Evolutionary conservation across 768 basidiomycete species (phyloP).

Genomic region (Zangia roseola): DNA sequence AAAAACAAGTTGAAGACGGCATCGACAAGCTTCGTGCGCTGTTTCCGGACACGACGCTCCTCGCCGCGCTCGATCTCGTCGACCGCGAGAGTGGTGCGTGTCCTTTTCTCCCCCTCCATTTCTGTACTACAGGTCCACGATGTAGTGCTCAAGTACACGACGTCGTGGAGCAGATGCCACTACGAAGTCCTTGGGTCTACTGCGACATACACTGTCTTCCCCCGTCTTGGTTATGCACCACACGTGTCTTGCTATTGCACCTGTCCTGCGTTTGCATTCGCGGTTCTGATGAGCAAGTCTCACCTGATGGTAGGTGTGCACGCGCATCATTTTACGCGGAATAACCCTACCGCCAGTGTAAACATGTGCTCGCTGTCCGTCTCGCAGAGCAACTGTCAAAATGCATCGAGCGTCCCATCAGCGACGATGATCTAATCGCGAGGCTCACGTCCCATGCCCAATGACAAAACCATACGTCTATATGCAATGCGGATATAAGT

Average conservation of each 20-base stretch:
- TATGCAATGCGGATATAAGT: constrained; percentile 7
- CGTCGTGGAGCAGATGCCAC: constrained; percentile 55
- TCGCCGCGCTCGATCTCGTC: constrained; percentile 76
- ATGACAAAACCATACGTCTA: constrained; percentile 6
- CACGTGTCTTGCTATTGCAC: constrained; percentile 59
- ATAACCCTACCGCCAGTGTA: constrained; percentile 53
- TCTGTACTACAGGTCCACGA: no score
- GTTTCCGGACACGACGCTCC: constrained; percentile 59
- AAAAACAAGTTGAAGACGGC: constrained; percentile 45
- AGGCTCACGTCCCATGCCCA: constrained; percentile 17
- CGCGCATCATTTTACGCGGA: not conserved
- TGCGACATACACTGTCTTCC: constrained; percentile 57
- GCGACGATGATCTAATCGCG: constrained; percentile 47
- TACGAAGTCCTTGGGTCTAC: constrained; percentile 71
- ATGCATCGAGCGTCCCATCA: constrained; percentile 49
- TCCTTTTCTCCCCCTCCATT: not conserved
- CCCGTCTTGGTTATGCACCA: constrained; percentile 43
- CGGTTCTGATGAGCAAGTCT: constrained; percentile 56
- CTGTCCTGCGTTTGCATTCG: constrained; percentile 70
- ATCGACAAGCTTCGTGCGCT: constrained; percentile 55
- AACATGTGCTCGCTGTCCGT: constrained; percentile 69
- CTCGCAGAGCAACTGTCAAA: constrained; percentile 55
- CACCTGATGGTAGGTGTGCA: constrained; percentile 57
- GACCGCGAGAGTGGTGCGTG: constrained; percentile 64
- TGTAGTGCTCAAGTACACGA: constrained; percentile 60